Percentiles rank a stretch among this genome's conserved stretches.
Conservation (phyloP, 331 rosid species). For the Malus hybrid region DNA sequence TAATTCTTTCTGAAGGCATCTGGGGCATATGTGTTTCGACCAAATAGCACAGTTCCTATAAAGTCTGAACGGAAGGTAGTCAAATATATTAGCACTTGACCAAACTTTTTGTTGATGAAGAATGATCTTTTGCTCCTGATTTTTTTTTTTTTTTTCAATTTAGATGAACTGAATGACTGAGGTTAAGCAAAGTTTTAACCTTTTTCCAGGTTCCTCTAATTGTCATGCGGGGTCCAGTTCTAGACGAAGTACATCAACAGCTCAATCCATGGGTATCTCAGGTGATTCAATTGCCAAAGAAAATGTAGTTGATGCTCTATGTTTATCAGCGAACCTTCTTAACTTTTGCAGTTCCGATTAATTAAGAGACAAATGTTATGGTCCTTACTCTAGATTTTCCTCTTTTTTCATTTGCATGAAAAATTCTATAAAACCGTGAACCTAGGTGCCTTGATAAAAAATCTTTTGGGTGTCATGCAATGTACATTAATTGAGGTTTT, state of each 20-base stretch:
- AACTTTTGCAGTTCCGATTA: background rate
- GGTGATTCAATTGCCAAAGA: slow-evolving; percentile 8
- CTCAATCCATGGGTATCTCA: slow-evolving; percentile 38
- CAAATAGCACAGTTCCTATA: slow-evolving; percentile 28
- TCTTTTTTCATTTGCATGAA: background rate
- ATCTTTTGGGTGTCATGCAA: background rate
- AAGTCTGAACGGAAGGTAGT: slow-evolving; percentile 27
- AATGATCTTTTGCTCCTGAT: background rate
- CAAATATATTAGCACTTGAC: background rate
- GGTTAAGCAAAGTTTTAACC: background rate
- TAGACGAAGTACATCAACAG: slow-evolving; percentile 39
- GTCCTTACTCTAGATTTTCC: background rate
- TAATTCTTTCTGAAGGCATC: slow-evolving; percentile 28
- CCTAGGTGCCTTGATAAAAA: background rate
- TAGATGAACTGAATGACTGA: slow-evolving; percentile 1
- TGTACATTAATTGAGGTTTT: background rate
- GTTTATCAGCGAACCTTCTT: background rate
- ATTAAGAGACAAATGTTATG: too few relatives aligned
- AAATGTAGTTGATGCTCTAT: background rate
- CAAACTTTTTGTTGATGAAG: background rate
- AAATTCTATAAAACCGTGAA: background rate
- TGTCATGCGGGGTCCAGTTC: slow-evolving; percentile 26
- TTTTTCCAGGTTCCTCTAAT: slow-evolving; percentile 27
- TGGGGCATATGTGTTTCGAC: slow-evolving; percentile 44
- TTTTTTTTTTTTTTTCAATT: background rate